A percentile compares a stretch with the other conserved stretches of the same genome.
Conservation (phyloP, 306 rosid genomes). For the Cercis canadensis region DNA sequence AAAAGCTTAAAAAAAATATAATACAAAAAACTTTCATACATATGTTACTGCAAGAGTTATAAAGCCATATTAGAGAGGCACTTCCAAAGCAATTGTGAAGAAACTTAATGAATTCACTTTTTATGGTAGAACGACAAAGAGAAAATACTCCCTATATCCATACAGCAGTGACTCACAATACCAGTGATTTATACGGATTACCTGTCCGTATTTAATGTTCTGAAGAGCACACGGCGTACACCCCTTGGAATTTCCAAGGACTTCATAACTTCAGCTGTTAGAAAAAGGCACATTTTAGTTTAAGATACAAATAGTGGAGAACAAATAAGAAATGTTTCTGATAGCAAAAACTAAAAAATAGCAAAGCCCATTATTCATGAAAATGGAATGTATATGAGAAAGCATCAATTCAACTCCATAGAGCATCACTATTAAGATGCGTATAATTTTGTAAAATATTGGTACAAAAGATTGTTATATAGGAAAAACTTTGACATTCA, state of each 20-base stretch:
- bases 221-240: slow-evolving; percentile 78
- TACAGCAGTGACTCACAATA: neutral
- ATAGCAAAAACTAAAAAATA: slow-evolving; percentile 15
- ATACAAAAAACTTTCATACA: neutral
- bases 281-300: no score
- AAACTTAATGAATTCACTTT: slow-evolving; percentile 3
- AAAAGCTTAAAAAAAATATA: neutral
- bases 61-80: slow-evolving; percentile 3
- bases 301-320: no score
- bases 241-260: slow-evolving; percentile 76
- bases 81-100: slow-evolving; percentile 21
- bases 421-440: neutral
- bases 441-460: neutral
- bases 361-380: neutral
- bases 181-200: slow-evolving; percentile 30
- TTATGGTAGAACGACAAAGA: slow-evolving; percentile 10
- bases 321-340: neutral
- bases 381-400: slow-evolving; percentile 16
- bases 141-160: slow-evolving; percentile 7
- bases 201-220: slow-evolving; percentile 91
- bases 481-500: slow-evolving; percentile 1
- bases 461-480: neutral
- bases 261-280: slow-evolving; percentile 85
- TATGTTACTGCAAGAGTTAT: neutral
- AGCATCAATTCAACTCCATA: slow-evolving; percentile 18